Evolutionary conservation across 106 monocot genomes (phyloP).

Genomic region (Dioscorea alata): DNA sequence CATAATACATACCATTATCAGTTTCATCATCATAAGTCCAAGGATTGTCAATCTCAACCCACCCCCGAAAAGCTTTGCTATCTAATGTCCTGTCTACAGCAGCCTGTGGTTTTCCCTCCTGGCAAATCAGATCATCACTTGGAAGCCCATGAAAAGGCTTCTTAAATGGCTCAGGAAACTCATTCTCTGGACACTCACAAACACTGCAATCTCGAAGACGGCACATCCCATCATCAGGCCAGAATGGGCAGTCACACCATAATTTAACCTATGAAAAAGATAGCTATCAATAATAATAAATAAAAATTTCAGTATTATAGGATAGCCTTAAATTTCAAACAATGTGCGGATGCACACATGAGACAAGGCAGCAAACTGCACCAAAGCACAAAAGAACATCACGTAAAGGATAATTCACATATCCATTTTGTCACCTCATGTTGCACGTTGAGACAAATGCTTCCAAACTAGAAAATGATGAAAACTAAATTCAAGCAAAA

Average conservation of each 20-base stretch:
- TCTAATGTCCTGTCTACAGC: slow-evolving; percentile 82
- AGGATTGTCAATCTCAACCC: slow-evolving; percentile 85
- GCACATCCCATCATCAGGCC: slow-evolving; percentile 98
- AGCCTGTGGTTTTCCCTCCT: slow-evolving; percentile 84
- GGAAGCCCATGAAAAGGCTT: slow-evolving; percentile 37
- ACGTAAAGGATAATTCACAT: too few relatives aligned
- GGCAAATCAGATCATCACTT: slow-evolving; percentile 61
- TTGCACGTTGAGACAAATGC: too few relatives aligned
- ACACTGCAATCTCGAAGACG: slow-evolving; percentile 86
- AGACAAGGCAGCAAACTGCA: too few relatives aligned
- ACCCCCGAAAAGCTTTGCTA: slow-evolving; percentile 72
- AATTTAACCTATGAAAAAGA: slow-evolving; percentile 55
- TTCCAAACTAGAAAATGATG: too few relatives aligned
- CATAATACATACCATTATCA: slow-evolving; percentile 56
- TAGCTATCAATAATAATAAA: neutral
- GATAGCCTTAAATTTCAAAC: too few relatives aligned
- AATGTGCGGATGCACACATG: too few relatives aligned
- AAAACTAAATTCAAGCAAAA: too few relatives aligned
- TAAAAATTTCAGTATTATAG: too few relatives aligned
- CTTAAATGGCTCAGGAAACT: slow-evolving; percentile 91
- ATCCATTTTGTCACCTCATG: too few relatives aligned
- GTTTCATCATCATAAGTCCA: slow-evolving; percentile 98
- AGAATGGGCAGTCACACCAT: slow-evolving; percentile 98
- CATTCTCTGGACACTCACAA: slow-evolving; percentile 90
- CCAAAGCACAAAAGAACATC: too few relatives aligned